Evolutionary conservation across 108 stramenopile species (phyloP).

Genomic region (Seminavis robusta): DNA sequence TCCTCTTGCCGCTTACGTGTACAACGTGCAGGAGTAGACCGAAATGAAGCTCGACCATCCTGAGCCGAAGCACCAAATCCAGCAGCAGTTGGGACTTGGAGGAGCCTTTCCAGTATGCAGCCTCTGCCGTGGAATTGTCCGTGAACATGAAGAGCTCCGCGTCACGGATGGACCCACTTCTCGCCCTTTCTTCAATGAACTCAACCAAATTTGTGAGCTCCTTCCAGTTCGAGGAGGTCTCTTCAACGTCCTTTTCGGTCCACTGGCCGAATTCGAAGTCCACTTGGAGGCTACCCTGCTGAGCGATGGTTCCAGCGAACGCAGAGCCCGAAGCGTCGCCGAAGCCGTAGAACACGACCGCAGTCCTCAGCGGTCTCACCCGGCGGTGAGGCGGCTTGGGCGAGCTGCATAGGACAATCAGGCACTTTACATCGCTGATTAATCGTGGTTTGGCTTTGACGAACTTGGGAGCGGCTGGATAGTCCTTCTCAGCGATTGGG

Average conservation of each 20-base stretch:
- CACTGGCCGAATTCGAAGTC: no score
- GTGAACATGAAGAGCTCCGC: conserved; percentile 46
- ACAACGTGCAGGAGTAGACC: conserved; percentile 11
- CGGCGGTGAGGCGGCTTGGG: conserved; percentile 1
- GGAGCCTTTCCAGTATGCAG: conserved; percentile 15
- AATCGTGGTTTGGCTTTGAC: no score
- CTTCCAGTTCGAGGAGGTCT: conserved; percentile 32
- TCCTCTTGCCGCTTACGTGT: conserved; percentile 22
- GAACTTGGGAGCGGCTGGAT: not conserved
- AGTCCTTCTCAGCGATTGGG: no score
- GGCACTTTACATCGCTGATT: conserved; percentile 7
- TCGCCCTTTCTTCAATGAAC: conserved; percentile 19
- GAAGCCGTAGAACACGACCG: conserved; percentile 41
- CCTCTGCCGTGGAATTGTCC: conserved; percentile 39
- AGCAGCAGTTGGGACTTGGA: conserved; percentile 14
- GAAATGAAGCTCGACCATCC: conserved; percentile 13
- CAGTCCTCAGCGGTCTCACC: not conserved
- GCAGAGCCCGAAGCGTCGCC: conserved; percentile 42
- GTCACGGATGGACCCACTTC: not conserved
- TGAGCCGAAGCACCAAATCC: conserved; percentile 19
- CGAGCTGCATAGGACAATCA: conserved; percentile 8
- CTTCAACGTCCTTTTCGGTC: no score
- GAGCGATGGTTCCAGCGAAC: no score
- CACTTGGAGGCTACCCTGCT: no score
- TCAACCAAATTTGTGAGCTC: conserved; percentile 30